phyloP scores from a whole-genome alignment of 176 grass and related monocot genomes.

The Zea luxurians region DNA sequence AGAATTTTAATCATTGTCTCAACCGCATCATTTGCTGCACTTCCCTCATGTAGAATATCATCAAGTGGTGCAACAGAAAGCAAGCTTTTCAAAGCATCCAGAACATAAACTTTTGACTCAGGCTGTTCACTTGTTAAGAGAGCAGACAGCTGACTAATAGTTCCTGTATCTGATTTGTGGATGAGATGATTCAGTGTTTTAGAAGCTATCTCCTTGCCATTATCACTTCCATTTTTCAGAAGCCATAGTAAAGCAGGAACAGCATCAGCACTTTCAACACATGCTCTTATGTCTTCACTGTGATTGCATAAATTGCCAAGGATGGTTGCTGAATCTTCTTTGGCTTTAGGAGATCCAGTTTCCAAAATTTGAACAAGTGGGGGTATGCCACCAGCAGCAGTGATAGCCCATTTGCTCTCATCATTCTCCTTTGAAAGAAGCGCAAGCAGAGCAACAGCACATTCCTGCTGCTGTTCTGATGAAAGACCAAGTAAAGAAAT shows the following conservation, averaged over 20 bases:
- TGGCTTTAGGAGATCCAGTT: conserved; percentile 96
- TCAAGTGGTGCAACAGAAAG: conserved; percentile 91
- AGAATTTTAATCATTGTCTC: conserved; percentile 99
- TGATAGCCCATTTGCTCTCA: conserved; percentile 99
- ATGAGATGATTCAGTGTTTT: conserved; percentile 98
- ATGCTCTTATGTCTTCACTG: conserved; percentile 99
- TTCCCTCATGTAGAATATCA: conserved; percentile 99
- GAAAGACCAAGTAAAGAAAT: conserved; percentile 99
- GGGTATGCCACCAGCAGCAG: conserved; percentile 98
- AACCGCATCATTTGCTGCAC: conserved; percentile 93
- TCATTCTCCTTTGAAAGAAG: conserved; percentile 98
- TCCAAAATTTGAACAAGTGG: conserved; percentile 99
- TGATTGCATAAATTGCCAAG: conserved; percentile 99
- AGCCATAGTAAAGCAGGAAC: conserved; percentile 99
- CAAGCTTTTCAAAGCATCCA: conserved; percentile 94
- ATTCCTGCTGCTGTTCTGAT: conserved; percentile 99
- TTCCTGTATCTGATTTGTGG: conserved; percentile 98
- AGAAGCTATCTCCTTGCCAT: conserved; percentile 98
- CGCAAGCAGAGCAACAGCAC: conserved; percentile 90
- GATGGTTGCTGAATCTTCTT: conserved; percentile 99
- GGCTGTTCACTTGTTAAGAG: conserved; percentile 95
- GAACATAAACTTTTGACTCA: conserved; percentile 95
- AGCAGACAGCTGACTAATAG: conserved; percentile 93
- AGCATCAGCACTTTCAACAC: conserved; percentile 99
- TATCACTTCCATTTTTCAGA: conserved; percentile 98